Evolutionary conservation across 2,329 filamentous ascomycete genomes (phyloP), one percentile per base, ranked within the genome.

Genomic region (Diaporthe vexans): DNA sequence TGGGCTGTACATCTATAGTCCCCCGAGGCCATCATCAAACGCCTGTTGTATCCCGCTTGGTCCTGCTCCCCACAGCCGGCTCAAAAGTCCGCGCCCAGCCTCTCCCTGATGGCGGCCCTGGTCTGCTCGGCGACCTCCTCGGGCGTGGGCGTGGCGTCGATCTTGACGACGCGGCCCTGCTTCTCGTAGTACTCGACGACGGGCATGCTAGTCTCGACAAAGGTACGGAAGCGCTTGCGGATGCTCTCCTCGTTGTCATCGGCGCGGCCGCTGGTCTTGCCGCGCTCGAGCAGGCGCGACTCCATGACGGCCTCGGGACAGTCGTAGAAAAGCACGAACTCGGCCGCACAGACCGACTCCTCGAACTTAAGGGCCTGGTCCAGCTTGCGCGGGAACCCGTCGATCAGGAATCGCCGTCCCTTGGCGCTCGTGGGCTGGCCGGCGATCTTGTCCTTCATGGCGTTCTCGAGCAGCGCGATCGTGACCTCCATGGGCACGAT

Each of bases 401-500:
- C 90, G 79, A 92, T 91, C 73, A 93, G 85, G 88, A 98, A 98
- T 80, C 94, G 91, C 71, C 90, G 90, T 82, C 91, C 92, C 77
- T 81, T 80, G 71, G 77, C 79, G 69, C 81, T 79, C 17, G 75
- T 70, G 13, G 70, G 35, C 10, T 86, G 84, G 73, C 88, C 84
- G 73, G 87, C 81, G 70, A 98, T 90, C 17, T 90, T 88, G 11
- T 89, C 91, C 73, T 88, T 89, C 94, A 99, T 98, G 74, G 95
- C 95, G 84, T 98, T 97, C 85, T 98, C 95, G 57, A 99, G 90
- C 48, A 99, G 86, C 80, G 95, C 93, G 75, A 99, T 93, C 7
- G 97, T 99, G 68, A 98, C 95, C 84, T 98, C 96, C 94, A 98
- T 97, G n/a, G 97, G 97, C 77, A 99, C 97, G 83, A 99, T 99